Percentiles rank a stretch among this genome's conserved stretches.
Evolutionary conservation across 129 eudicot species (phyloP).

Genomic region (Centella asiatica): DNA sequence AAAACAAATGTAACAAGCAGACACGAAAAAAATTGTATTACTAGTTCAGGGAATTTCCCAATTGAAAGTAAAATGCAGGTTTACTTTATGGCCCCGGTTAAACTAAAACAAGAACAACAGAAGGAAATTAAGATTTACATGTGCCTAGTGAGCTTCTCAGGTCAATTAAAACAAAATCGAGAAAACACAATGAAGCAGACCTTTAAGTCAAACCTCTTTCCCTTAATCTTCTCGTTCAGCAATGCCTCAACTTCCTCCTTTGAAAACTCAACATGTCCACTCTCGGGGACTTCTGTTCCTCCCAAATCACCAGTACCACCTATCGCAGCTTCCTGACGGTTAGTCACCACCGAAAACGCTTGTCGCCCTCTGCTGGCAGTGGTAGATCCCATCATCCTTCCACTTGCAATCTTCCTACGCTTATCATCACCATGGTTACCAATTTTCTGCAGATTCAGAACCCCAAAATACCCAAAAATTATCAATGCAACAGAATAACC

Average conservation of each 20-base stretch:
- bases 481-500: not conserved
- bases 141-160: not conserved
- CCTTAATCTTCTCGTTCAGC: slow-evolving; percentile 44
- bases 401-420: slow-evolving; percentile 29
- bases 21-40: not conserved
- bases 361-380: slow-evolving; percentile 44
- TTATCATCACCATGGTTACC: slow-evolving; percentile 23
- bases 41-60: not conserved
- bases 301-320: slow-evolving; percentile 21
- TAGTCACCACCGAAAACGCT: slow-evolving; percentile 15
- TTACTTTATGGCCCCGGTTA: no score
- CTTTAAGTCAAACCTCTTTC: slow-evolving; percentile 50
- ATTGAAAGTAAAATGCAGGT: not conserved
- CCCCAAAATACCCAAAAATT: not conserved
- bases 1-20: not conserved
- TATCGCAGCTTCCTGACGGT: slow-evolving; percentile 22
- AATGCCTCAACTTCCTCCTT: slow-evolving; percentile 46
- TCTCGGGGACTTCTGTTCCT: slow-evolving; percentile 29
- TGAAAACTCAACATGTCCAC: slow-evolving; percentile 36
- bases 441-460: slow-evolving; percentile 21
- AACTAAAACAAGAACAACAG: no score
- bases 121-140: no score
- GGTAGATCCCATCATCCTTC: slow-evolving; percentile 38
- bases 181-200: slow-evolving; percentile 15
- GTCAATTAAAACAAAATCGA: not conserved